Evolutionary conservation across 2,329 filamentous ascomycete genomes (phyloP), one percentile per base, ranked within the genome.

Genomic region (Cladorrhinum sp.): DNA sequence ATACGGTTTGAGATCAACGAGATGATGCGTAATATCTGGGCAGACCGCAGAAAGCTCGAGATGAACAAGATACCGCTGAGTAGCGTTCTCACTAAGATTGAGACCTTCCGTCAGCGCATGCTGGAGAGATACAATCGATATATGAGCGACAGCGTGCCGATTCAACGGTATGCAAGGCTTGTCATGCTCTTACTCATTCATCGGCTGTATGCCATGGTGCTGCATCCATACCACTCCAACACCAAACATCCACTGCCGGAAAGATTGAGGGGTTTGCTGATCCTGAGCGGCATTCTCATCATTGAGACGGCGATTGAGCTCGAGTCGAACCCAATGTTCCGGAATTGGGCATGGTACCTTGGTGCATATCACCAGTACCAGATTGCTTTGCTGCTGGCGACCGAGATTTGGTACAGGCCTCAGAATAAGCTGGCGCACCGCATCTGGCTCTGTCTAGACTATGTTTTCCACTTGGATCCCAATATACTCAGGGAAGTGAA

Each of bases 311-410:
- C 77, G 1, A 78, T 79, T 52, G 74, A 77, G 62, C 74, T 82
- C 3, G 79, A 81, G 61, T 79, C 74, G 4, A 74, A 76, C 58
- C 70, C 69, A 0, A 61, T 69, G 3, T 80, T 91, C 38, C 72
- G 75, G 1, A 75, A 75, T 1, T 92, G 88, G 88, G 74, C 78
- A 1, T 92, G 90, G 90, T 92, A 91, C 66, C 69, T 77, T 12
- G 87, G 88, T 3, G 87, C 89, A 5, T 83, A 89, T 64, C 86
- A 90, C 63, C 89, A 91, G 70, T 91, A 87, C 71, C 89, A 92
- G 68, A 81, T 83, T 3, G 87, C 88, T 0, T 78, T 92, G 29
- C 78, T 92, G 1, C 76, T 93, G 22, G 78, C 90, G 6, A 82
- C 85, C 22, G 88, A 92, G 69, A 75, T 91, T 3, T 88, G 85